Conservation (phyloP, 345 rosid genomes). For the Corymbia maculata region DNA sequence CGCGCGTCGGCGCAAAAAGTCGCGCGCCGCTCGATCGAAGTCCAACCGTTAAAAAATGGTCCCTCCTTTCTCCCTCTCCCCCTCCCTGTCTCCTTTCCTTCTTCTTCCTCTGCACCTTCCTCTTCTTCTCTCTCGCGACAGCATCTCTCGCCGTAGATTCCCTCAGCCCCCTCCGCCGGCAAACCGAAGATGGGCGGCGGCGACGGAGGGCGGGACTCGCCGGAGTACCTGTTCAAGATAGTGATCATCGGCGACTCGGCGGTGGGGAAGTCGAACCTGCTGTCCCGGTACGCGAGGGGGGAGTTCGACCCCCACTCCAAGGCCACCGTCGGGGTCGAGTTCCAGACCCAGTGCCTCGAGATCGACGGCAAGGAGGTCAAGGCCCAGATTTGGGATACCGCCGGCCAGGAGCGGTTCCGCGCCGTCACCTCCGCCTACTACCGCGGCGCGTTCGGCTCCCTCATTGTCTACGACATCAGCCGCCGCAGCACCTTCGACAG, state of each 20-base stretch:
- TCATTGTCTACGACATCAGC: conserved; percentile 3
- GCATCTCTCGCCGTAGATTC: neutral
- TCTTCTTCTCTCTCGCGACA: neutral
- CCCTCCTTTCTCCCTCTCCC: neutral
- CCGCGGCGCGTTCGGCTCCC: conserved; percentile 7
- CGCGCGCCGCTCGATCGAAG: neutral
- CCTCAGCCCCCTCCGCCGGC: no score
- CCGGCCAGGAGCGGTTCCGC: conserved; percentile 22
- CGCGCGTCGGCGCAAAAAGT: neutral
- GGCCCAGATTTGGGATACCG: conserved; percentile 25
- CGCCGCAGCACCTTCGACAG: conserved; percentile 7
- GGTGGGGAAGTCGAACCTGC: conserved; percentile 28
- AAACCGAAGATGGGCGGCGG: neutral
- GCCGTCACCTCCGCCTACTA: conserved; percentile 9
- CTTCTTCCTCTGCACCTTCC: neutral
- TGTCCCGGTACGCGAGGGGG: conserved; percentile 23
- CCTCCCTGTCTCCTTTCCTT: neutral
- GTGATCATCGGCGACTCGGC: conserved; percentile 34
- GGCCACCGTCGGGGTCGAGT: conserved; percentile 36
- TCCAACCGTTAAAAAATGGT: neutral
- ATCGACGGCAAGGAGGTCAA: conserved; percentile 7
- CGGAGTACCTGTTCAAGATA: conserved; percentile 16
- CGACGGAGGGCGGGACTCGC: neutral
- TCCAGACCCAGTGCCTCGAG: conserved; percentile 12
- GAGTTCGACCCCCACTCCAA: conserved; percentile 27